Evolutionary conservation across 495 filamentous ascomycete species (phyloP), one percentile per base, ranked within the genome.

Genomic region (Aspergillus cavernicola): DNA sequence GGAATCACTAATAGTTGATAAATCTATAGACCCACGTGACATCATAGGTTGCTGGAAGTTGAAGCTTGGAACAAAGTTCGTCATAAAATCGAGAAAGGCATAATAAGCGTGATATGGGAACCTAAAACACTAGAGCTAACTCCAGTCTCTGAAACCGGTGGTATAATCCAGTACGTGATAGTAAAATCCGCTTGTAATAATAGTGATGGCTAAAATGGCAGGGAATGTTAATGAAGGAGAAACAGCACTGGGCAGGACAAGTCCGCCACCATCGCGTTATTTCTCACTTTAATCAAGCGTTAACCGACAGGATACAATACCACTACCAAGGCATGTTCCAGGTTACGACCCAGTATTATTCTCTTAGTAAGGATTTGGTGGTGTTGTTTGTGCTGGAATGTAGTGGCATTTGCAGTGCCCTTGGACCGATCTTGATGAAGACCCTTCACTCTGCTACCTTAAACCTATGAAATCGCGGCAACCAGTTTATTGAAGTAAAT

Each of bases 1-100:
- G n/a, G n/a, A n/a, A n/a, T n/a, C n/a, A n/a, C n/a, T n/a, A n/a
- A n/a, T n/a, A n/a, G n/a, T n/a, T 31, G 13, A n/a, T 45, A n/a
- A 31, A 16, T 23, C 12, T 48, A 38, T 38, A 20, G 57, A 56
- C 55, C 61, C 61, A 64, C 61, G 61, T 64, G 61, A 64, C 58
- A 64, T 61, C 58, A 64, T 57, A 41, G 53, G 42, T 33, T 13
- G 9, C 9, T 33, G 9, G 31, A 5, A 4, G 9, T 29, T 4
- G 5, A 29, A 29, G 26, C 26, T 29, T 29, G 26, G 26, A 33
- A 33, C 11, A 33, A 33, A 33, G 7, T 33, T n/a, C 12, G 31
- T 10, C 12, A 33, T 10, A 33, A 3, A 33, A 33, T 10, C 11
- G 31, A 13, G 12, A 13, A 33, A 33, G 31, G 11, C 12, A 33